phyloP scores from a whole-genome alignment of 2,329 filamentous ascomycete species.

The Thielaviopsis euricoi region DNA sequence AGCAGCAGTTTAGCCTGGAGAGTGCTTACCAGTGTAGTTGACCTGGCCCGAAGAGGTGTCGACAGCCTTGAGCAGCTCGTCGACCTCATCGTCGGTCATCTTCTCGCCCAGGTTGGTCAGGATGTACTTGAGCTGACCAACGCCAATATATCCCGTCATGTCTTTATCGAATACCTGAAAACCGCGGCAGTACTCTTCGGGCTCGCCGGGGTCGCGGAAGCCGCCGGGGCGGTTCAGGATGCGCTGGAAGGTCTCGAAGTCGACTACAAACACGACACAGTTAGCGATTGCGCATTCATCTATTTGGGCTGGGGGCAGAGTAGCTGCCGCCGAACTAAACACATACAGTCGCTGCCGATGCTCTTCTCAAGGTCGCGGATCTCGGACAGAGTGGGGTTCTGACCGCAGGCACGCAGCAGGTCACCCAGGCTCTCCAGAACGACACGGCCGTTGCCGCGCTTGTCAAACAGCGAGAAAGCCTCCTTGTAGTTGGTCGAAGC shows the following conservation, averaged over 20 bases:
- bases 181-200: slow-evolving; percentile 93
- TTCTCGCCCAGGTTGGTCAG: slow-evolving; percentile 97
- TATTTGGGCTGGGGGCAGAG: too few species aligned
- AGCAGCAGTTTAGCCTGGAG: not conserved
- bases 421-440: slow-evolving; percentile 76
- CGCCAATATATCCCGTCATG: slow-evolving; percentile 92
- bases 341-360: slow-evolving; percentile 81
- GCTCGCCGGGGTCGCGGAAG: slow-evolving; percentile 95
- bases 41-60: slow-evolving; percentile 93
- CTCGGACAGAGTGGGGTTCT: slow-evolving; percentile 91
- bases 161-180: slow-evolving; percentile 99
- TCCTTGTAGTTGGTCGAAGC: slow-evolving; percentile 98
- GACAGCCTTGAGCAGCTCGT: slow-evolving; percentile 95
- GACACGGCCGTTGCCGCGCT: slow-evolving; percentile 92
- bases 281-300: not conserved
- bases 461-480: slow-evolving; percentile 98
- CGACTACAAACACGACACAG: slow-evolving; percentile 43
- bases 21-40: slow-evolving; percentile 73
- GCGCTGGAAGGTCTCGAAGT: slow-evolving; percentile 94
- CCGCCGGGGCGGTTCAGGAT: slow-evolving; percentile 93
- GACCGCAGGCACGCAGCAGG: slow-evolving; percentile 85
- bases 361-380: slow-evolving; percentile 84
- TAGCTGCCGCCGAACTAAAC: too few species aligned
- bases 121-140: slow-evolving; percentile 95
- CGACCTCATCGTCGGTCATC: slow-evolving; percentile 97